phyloP scores from a whole-genome alignment of 768 basidiomycete species.

The Leucosporidium creatinivorum region DNA sequence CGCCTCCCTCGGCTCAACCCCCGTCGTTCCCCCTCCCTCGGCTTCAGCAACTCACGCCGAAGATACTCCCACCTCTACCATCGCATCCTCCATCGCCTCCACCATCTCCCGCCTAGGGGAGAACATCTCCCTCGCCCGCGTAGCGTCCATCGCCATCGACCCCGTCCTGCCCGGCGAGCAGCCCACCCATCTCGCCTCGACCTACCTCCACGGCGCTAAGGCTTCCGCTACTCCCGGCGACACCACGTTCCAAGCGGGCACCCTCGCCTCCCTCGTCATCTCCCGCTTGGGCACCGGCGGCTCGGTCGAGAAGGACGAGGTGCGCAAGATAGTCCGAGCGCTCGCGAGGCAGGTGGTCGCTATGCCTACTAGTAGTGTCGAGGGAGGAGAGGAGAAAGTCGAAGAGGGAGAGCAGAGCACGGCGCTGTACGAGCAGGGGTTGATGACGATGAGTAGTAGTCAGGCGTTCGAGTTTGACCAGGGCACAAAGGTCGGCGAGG shows the following conservation, averaged over 20 bases:
- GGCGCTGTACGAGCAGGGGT: conserved; percentile 63
- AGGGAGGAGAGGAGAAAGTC: conserved; percentile 37
- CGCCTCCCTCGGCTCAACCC: conserved; percentile 32
- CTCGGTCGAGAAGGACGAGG: conserved; percentile 44
- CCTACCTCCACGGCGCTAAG: conserved; percentile 45
- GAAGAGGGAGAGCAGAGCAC: conserved; percentile 45
- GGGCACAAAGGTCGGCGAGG: conserved; percentile 40
- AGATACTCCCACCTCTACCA: conserved; percentile 9
- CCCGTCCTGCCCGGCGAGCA: conserved; percentile 15
- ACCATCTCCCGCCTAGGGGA: conserved; percentile 38
- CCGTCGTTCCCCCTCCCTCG: conserved; percentile 27
- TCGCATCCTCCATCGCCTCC: conserved; percentile 25
- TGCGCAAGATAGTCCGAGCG: conserved; percentile 55
- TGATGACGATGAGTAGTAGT: conserved; percentile 45
- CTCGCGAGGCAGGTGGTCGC: conserved; percentile 80
- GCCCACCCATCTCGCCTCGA: conserved; percentile 28
- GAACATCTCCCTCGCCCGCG: conserved; percentile 43
- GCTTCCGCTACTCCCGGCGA: conserved; percentile 57
- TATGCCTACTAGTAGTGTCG: conserved; percentile 54
- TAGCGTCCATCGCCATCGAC: conserved; percentile 40
- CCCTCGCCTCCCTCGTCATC: conserved; percentile 46
- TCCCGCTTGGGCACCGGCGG: conserved; percentile 47
- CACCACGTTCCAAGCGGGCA: conserved; percentile 48
- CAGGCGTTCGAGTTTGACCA: conserved; percentile 31
- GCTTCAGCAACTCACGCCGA: neutral